phyloP scores from a whole-genome alignment of 1,139 yeast species.

The Blastobotrys buckinghamii region DNA sequence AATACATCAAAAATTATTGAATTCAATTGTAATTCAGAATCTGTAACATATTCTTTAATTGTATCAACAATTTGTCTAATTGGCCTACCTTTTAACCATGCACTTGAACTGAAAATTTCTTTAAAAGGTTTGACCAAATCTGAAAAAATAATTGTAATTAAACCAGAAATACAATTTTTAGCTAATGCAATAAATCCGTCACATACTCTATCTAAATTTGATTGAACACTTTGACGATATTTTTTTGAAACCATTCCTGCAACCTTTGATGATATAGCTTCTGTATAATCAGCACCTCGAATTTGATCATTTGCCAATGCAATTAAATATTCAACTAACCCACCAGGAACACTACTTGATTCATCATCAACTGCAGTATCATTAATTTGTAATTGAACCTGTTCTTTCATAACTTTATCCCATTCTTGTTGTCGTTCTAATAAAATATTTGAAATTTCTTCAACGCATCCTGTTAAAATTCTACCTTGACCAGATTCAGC shows the following conservation, averaged over 20 bases:
- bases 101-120: constrained; percentile 38
- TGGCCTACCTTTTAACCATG: constrained; percentile 41
- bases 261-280: constrained; percentile 63
- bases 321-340: constrained; percentile 71
- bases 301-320: constrained; percentile 88
- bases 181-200: constrained; percentile 76
- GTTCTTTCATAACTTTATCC: constrained; percentile 51
- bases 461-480: constrained; percentile 76
- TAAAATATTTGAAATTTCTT: constrained; percentile 61
- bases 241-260: constrained; percentile 59
- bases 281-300: constrained; percentile 74
- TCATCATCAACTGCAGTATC: constrained; percentile 41
- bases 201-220: constrained; percentile 55
- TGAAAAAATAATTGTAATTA: constrained; percentile 63
- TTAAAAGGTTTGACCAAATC: constrained; percentile 52
- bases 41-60: constrained; percentile 66
- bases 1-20: constrained; percentile 48
- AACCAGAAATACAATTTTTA: constrained; percentile 57
- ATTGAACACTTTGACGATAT: constrained; percentile 52
- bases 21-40: constrained; percentile 46
- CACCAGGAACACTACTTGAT: constrained; percentile 60
- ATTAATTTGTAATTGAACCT: constrained; percentile 44
- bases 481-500: constrained; percentile 82
- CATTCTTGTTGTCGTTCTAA: constrained; percentile 57
- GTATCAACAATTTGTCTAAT: constrained; percentile 65